Percentiles rank a stretch among this genome's conserved stretches.
Conservation (phyloP, 2,329 filamentous ascomycete genomes). For the Corynespora cassiicola region DNA sequence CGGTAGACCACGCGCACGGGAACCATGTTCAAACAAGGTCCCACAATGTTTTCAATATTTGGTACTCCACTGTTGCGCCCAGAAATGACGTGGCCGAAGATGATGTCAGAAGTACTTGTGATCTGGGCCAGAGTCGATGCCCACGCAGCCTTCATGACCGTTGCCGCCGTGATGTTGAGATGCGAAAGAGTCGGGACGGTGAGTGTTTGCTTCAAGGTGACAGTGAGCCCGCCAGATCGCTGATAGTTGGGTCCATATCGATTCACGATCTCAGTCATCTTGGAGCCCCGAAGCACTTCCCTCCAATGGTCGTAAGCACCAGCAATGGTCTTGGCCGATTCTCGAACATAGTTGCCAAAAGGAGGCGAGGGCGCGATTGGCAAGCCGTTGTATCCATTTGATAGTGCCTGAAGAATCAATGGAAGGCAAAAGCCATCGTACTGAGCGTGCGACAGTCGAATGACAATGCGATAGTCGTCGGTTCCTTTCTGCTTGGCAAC, state of each 20-base stretch:
- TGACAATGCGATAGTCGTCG: slow-evolving; percentile 36
- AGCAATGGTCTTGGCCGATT: slow-evolving; percentile 32
- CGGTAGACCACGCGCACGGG: slow-evolving; percentile 48
- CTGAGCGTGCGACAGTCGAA: slow-evolving; percentile 42
- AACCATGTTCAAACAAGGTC: slow-evolving; percentile 52
- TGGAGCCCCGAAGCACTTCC: slow-evolving; percentile 36
- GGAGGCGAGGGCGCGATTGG: slow-evolving; percentile 37
- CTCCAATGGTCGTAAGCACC: slow-evolving; percentile 40
- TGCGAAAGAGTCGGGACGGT: slow-evolving; percentile 26
- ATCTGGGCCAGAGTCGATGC: slow-evolving; percentile 47
- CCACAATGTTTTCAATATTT: slow-evolving; percentile 48
- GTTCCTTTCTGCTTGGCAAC: slow-evolving; percentile 38
- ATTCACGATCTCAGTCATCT: slow-evolving; percentile 42
- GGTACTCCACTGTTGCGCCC: slow-evolving; percentile 47
- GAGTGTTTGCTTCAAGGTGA: slow-evolving; percentile 33
- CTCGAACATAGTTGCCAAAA: slow-evolving; percentile 39
- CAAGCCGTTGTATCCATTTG: slow-evolving; percentile 39
- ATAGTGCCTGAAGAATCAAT: slow-evolving; percentile 34
- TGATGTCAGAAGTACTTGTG: slow-evolving; percentile 46
- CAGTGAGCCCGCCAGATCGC: slow-evolving; percentile 33
- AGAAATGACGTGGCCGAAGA: slow-evolving; percentile 51
- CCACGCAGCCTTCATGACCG: slow-evolving; percentile 56
- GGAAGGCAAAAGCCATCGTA: slow-evolving; percentile 42
- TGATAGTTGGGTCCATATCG: slow-evolving; percentile 41
- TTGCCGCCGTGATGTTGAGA: slow-evolving; percentile 48